Conservation (phyloP, 225 moss, liverwort and hornwort genomes). For the Asterella californica region DNA sequence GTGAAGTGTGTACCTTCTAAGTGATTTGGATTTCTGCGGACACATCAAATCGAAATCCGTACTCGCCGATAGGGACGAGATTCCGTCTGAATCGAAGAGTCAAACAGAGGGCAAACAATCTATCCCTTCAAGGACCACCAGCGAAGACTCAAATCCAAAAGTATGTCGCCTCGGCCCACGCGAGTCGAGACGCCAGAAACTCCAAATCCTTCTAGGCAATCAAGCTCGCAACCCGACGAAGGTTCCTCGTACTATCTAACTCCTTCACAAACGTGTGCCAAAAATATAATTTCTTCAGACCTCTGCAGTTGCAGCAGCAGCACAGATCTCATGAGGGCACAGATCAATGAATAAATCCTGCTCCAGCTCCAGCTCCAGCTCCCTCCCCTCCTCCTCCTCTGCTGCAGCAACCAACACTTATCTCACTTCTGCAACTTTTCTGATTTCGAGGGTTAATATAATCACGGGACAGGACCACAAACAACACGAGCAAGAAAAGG, state of each 20-base stretch:
- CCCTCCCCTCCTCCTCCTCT: neutral
- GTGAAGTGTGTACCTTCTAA: neutral
- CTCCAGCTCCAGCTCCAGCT: neutral
- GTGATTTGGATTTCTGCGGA: neutral
- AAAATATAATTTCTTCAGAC: neutral
- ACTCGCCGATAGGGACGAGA: neutral
- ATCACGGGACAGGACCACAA: neutral
- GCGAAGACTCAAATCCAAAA: neutral
- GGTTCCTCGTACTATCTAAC: neutral
- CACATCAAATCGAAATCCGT: conserved; percentile 8
- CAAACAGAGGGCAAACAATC: neutral
- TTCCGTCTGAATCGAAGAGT: neutral
- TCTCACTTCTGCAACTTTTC: neutral
- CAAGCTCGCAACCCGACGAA: neutral
- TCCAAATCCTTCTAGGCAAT: neutral
- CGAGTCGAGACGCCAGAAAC: neutral
- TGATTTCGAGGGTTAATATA: neutral
- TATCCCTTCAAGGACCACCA: neutral
- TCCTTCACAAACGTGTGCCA: conserved; percentile 1
- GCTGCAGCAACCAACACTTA: neutral
- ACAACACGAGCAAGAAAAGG: neutral
- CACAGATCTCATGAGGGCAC: conserved; percentile 1
- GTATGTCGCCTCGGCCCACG: neutral
- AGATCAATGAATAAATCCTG: neutral
- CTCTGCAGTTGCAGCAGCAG: conserved; percentile 2